phyloP scores from a whole-genome alignment of 495 filamentous ascomycete genomes.

The Clohesyomyces aquaticus region DNA sequence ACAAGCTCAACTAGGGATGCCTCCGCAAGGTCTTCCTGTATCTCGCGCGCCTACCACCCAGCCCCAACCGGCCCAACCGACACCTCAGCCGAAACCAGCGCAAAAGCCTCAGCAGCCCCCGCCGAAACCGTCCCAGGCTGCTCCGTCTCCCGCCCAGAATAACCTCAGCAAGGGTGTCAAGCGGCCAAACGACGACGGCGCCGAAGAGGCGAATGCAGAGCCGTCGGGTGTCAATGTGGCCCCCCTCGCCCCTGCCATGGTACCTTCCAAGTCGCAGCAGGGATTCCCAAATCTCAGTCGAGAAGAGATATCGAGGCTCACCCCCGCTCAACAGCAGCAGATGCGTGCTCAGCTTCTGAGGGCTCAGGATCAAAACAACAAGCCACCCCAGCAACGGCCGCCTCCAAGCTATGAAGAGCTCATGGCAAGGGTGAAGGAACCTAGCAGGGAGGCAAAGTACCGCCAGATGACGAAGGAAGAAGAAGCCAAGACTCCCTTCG shows the following conservation, averaged over 20 bases:
- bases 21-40: conserved; percentile 37
- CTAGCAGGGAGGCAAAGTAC: conserved; percentile 14
- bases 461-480: conserved; percentile 25
- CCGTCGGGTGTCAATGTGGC: conserved; percentile 32
- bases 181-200: conserved; percentile 65
- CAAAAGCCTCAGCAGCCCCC: conserved; percentile 36
- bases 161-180: conserved; percentile 54
- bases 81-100: conserved; percentile 16
- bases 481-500: conserved; percentile 10
- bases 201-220: conserved; percentile 57
- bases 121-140: conserved; percentile 29
- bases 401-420: conserved; percentile 18
- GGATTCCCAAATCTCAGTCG: conserved; percentile 46
- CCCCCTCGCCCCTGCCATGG: conserved; percentile 47
- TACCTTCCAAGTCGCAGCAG: conserved; percentile 48
- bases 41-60: conserved; percentile 32
- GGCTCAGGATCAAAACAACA: conserved; percentile 37
- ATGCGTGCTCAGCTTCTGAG: conserved; percentile 32
- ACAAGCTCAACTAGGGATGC: conserved; percentile 34
- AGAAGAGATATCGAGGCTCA: conserved; percentile 59
- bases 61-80: conserved; percentile 24
- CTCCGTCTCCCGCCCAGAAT: conserved; percentile 27
- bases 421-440: conserved; percentile 11
- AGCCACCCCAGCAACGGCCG: conserved; percentile 18
- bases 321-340: conserved; percentile 52